Evolutionary conservation across 305 asterid genomes (phyloP).

Genomic region (Fraxinus platypoda): DNA sequence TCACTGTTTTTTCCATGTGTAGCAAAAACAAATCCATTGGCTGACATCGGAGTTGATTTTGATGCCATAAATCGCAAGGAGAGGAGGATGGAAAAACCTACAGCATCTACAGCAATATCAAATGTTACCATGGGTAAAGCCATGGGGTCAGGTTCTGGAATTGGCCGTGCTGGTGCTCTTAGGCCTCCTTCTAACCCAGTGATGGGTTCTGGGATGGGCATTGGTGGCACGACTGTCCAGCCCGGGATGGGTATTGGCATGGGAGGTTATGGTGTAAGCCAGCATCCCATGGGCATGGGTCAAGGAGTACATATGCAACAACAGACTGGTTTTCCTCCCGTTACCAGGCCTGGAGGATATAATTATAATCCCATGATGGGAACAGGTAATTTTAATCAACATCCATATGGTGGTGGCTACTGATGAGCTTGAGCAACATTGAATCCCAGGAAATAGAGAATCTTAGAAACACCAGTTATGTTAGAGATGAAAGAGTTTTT

Average conservation of each 20-base stretch:
- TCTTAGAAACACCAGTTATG: slow-evolving; percentile 21
- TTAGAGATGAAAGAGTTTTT: slow-evolving; percentile 29
- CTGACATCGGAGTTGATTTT: slow-evolving; percentile 93
- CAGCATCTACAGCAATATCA: slow-evolving; percentile 53
- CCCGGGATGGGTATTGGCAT: background rate
- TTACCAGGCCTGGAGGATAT: slow-evolving; percentile 50
- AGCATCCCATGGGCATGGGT: slow-evolving; percentile 42
- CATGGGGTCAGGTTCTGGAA: slow-evolving; percentile 95
- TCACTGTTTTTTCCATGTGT: slow-evolving; percentile 28
- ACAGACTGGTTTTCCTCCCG: slow-evolving; percentile 64
- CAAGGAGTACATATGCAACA: slow-evolving; percentile 62
- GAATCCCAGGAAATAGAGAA: slow-evolving; percentile 1
- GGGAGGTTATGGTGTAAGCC: slow-evolving; percentile 1
- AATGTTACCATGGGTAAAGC: slow-evolving; percentile 91
- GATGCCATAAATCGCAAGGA: slow-evolving; percentile 94
- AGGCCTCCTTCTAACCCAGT: slow-evolving; percentile 58
- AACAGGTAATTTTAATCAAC: slow-evolving; percentile 62
- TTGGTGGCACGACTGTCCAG: slow-evolving; percentile 42
- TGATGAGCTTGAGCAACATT: slow-evolving; percentile 33
- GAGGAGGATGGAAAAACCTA: slow-evolving; percentile 90
- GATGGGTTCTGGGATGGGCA: slow-evolving; percentile 52
- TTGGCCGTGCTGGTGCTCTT: slow-evolving; percentile 56
- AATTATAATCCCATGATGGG: slow-evolving; percentile 64
- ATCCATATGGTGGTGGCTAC: slow-evolving; percentile 76
- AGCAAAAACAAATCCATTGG: slow-evolving; percentile 88